Base-by-base conservation (phyloP, 2,329 filamentous ascomycete species). In the Stylonectria norvegica region DNA sequence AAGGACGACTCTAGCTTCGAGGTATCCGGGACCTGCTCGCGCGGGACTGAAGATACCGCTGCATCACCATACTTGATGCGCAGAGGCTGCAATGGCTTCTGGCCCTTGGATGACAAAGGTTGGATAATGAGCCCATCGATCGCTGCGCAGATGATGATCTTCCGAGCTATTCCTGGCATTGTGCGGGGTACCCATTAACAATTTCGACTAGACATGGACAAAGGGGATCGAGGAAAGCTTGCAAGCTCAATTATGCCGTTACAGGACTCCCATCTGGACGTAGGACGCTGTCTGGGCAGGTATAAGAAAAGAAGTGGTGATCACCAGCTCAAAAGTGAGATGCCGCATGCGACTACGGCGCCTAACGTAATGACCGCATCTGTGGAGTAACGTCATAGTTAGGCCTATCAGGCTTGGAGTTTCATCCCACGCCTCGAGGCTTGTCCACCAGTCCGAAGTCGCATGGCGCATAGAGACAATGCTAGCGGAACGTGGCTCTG, bases 51-150 rank as follows among this genome's bases (percentile, higher is more conserved):
- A 5, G 71, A 69, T 18, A 79, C 59, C 3, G 67, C 60, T n/a
- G 69, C 68, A 58, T 79, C 76, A 35, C 71, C 73, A 56, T 94
- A 95, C 53, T 81, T 81, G 48, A 95, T 76, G 55, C 79, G 81
- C 38, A 89, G 72, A 16, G 81, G 72, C 43, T 75, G 71, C 39
- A 69, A 61, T 18, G 76, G 66, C 27, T 71, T 65, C 61, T 78
- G 74, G 57, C 81, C 76, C 58, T 80, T 81, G 39, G 71, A 65
- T 14, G 78, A 73, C 20, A 85, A 69, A 18, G 86, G 83, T 57
- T 93, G 87, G 31, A 96, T 75, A 49, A 95, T 72, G 37, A 96
- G 74, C 42, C 89, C 89, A 58, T 96, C 89, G 38, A 84, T 79
- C 18, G 88, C 82, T 40, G 89, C 88, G 64, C 84, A 84, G 52